Base-by-base conservation (phyloP, 148 eudicot genomes). In the Cornus kousa region DNA sequence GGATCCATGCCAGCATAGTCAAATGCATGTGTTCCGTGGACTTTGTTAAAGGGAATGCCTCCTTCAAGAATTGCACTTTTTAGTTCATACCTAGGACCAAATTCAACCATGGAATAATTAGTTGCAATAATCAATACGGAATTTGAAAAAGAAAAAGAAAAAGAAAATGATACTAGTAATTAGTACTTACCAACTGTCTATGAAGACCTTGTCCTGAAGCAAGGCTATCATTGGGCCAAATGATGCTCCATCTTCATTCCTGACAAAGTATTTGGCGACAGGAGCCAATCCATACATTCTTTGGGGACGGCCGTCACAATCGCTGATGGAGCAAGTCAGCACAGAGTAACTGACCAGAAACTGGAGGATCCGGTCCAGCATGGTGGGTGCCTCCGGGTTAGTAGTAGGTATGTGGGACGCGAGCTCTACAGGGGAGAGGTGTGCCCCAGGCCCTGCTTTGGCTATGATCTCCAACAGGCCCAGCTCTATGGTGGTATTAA, bases 321-420 rank as follows among this genome's bases (percentile, higher is more conserved):
- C 62, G 3, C 5, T 12, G 6, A 5, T 0, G 11, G 57, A 59
- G 71, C 81, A 80, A 53, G 72, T 79, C 22, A 87, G 80, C 1
- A 88, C 33, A 0, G 87, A 84, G 66, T 77, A 69, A 22, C 76
- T 46, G 1, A 84, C 85, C 12, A 85, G 82, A n/a, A 86, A 75
- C 1, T 86, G 80, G 14, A 88, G 86, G 85, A 88, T 83, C 46
- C 86, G 81, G 35, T 88, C 87, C 65, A 88, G 71, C 85, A 85
- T 79, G 31, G 68, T 46, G 5, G 87, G 75, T 9, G 90, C 90
- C 7, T 68, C 67, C 2, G 82, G 91, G 70, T 82, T 84, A 9
- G n/a, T 70, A 11, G 71, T 66, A 13, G 79, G 68, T 10, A 87
- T 68, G 31, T 74, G 60, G 19, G 73, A 80, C 3, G 76, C 82